These are phyloP conservation scores for Paramecium sexaurelia DNA, from an alignment of 73 alveolate species.

Conservation along the genomic window DNA sequence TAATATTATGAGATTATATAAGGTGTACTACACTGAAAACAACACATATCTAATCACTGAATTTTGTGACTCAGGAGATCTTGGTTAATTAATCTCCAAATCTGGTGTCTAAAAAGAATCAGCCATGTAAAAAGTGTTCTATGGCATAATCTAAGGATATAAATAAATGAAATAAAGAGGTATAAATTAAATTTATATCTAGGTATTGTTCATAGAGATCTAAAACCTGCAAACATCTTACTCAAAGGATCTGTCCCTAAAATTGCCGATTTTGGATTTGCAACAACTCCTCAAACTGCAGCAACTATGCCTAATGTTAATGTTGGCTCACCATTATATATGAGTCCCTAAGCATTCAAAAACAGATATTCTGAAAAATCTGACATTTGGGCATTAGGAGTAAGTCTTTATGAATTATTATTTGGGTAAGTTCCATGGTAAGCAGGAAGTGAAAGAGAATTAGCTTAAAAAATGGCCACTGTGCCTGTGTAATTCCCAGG, in stretches of 20 bases:
- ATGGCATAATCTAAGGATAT: constrained; percentile 44
- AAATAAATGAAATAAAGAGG: constrained; percentile 52
- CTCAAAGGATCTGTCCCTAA: constrained; percentile 48
- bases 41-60: constrained; percentile 57
- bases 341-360: constrained; percentile 67
- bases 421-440: constrained; percentile 62
- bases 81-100: not conserved
- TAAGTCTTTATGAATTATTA: constrained; percentile 55
- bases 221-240: constrained; percentile 66
- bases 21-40: constrained; percentile 40
- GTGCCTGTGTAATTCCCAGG: constrained; percentile 23
- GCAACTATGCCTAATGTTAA: constrained; percentile 34
- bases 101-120: constrained; percentile 3
- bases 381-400: constrained; percentile 67
- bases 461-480: constrained; percentile 30
- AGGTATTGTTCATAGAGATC: constrained; percentile 66
- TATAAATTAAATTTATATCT: not conserved
- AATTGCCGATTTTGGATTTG: constrained; percentile 71
- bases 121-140: not conserved
- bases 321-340: constrained; percentile 66
- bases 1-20: constrained; percentile 38
- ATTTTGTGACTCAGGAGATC: constrained; percentile 63
- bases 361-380: constrained; percentile 62
- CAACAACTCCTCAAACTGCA: constrained; percentile 36
- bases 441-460: constrained; percentile 51